Conservation (phyloP, 1,284 basidiomycete species). For the Peniophora sp. region DNA sequence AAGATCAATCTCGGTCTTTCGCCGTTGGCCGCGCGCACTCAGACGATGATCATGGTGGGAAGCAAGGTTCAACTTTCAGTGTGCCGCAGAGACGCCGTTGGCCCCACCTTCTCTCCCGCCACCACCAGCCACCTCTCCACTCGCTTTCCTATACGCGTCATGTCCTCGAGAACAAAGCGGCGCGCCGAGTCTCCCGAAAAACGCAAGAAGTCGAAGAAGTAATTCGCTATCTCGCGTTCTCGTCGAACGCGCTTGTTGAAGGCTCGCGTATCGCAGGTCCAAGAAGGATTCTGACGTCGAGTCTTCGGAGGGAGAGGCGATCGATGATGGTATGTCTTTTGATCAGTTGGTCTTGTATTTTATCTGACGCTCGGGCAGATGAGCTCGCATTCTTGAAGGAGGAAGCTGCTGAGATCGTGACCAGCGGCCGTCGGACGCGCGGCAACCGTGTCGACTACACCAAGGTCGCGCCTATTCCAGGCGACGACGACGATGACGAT, state of each 20-base stretch:
- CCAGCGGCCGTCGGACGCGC: constrained; percentile 23
- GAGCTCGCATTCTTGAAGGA: constrained; percentile 19
- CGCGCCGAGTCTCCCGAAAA: constrained; percentile 20
- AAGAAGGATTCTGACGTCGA: constrained; percentile 20
- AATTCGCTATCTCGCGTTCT: constrained; percentile 5
- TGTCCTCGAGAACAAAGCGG: constrained; percentile 24
- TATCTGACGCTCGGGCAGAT: constrained; percentile 13
- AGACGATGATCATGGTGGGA: no score
- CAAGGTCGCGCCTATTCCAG: constrained; percentile 19
- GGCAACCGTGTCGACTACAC: constrained; percentile 28
- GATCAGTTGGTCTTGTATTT: neutral
- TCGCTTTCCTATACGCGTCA: constrained; percentile 6
- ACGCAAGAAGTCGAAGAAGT: constrained; percentile 22
- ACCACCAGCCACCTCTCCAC: neutral
- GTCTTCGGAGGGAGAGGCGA: constrained; percentile 16
- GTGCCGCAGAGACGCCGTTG: neutral
- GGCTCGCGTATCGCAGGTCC: constrained; percentile 14
- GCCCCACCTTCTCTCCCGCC: neutral
- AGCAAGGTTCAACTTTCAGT: no score
- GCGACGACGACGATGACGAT: constrained; percentile 21
- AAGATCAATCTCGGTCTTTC: no score
- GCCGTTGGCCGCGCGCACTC: no score
- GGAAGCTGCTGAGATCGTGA: constrained; percentile 22
- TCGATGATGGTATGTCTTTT: constrained; percentile 20
- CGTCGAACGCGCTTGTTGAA: neutral